These are phyloP conservation scores for Mortierella claussenii DNA, from an alignment of 192 early-diverging fungal species.

Conservation along the genomic window DNA sequence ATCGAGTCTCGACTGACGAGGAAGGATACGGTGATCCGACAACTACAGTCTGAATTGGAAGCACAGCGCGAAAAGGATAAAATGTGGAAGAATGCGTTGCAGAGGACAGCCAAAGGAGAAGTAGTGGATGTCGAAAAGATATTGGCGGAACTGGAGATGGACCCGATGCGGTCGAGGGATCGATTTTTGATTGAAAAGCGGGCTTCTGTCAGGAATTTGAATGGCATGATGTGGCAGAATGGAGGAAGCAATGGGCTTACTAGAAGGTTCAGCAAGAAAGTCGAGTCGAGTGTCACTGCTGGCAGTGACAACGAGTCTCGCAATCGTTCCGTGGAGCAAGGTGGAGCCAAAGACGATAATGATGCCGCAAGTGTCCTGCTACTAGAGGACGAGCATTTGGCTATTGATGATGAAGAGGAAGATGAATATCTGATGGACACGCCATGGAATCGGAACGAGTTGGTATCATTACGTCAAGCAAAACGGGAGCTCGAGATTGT, in stretches of 20 bases:
- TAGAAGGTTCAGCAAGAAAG: conserved; percentile 11
- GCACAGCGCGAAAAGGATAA: conserved; percentile 55
- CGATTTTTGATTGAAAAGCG: conserved; percentile 48
- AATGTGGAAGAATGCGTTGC: conserved; percentile 39
- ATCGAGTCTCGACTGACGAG: conserved; percentile 25
- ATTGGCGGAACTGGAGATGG: conserved; percentile 50
- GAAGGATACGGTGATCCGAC: conserved; percentile 44
- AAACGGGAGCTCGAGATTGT: conserved; percentile 67
- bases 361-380: conserved; percentile 12
- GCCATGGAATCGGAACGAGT: conserved; percentile 54
- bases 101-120: conserved; percentile 27
- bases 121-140: conserved; percentile 43
- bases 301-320: background rate
- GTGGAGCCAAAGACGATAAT: conserved; percentile 1
- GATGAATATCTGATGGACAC: conserved; percentile 37
- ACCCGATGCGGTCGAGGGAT: conserved; percentile 19
- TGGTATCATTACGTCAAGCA: conserved; percentile 47
- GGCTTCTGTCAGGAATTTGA: conserved; percentile 36
- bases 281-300: background rate
- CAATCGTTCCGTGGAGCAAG: background rate
- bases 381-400: conserved; percentile 23
- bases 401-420: conserved; percentile 28
- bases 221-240: conserved; percentile 17
- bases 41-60: conserved; percentile 35
- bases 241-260: conserved; percentile 3